These are phyloP conservation scores for Sophora flavescens DNA, from an alignment of 306 rosid genomes.

Conservation along the genomic window DNA sequence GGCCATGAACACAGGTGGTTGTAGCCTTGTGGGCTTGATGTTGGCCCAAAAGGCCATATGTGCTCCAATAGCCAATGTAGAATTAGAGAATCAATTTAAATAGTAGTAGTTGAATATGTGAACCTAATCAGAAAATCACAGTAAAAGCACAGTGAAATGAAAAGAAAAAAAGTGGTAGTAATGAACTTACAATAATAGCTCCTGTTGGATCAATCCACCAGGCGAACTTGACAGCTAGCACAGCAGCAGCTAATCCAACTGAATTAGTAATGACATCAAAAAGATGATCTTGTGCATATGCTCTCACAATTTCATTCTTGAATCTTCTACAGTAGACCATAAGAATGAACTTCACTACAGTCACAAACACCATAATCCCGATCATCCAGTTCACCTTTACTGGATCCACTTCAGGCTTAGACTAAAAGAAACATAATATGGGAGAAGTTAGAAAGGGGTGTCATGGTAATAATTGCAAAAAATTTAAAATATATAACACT, in stretches of 20 bases:
- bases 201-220: conserved; percentile 92
- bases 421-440: conserved; percentile 45
- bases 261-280: conserved; percentile 84
- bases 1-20: too few species aligned
- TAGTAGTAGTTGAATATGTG: conserved; percentile 12
- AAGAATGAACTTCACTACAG: conserved; percentile 77
- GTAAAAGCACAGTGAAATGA: not conserved
- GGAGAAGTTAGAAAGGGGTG: not conserved
- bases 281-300: conserved; percentile 83
- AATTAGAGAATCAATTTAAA: conserved; percentile 1
- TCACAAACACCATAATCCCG: conserved; percentile 73
- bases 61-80: not conserved
- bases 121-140: conserved; percentile 1
- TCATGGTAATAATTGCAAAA: not conserved
- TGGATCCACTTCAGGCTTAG: conserved; percentile 48
- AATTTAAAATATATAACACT: not conserved
- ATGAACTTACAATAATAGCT: conserved; percentile 77
- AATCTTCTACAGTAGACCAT: conserved; percentile 81
- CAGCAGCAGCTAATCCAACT: conserved; percentile 86
- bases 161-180: conserved; percentile 14
- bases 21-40: too few species aligned
- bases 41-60: too few species aligned
- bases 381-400: conserved; percentile 64
- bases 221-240: conserved; percentile 60
- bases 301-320: conserved; percentile 71